A percentile compares a stretch with the other conserved stretches of the same genome.
These are phyloP conservation scores for Neonectria hederae DNA, from an alignment of 2,329 filamentous ascomycete genomes.

Conservation along the genomic window DNA sequence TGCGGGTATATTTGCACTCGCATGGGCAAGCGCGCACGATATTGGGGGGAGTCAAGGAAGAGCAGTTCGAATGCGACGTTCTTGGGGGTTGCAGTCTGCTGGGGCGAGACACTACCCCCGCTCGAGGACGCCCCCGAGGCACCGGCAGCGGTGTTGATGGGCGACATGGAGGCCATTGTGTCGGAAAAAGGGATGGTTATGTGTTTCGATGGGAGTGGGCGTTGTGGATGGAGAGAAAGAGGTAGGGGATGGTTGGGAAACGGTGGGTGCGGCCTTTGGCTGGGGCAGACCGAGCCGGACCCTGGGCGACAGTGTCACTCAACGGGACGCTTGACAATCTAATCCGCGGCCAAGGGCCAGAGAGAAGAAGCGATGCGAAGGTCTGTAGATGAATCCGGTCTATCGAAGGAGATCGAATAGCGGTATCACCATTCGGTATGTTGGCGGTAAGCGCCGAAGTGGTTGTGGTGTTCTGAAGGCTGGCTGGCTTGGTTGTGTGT, in stretches of 20 bases:
- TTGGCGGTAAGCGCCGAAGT: conserved; percentile 49
- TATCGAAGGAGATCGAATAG: conserved; percentile 39
- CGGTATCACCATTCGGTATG: conserved; percentile 42
- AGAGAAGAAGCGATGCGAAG: conserved; percentile 29
- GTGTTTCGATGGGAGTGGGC: conserved; percentile 37
- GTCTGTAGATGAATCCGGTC: conserved; percentile 28
- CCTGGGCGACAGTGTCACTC: conserved; percentile 43
- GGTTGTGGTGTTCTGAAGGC: conserved; percentile 40
- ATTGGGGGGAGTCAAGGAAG: conserved; percentile 72
- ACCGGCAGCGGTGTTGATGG: conserved; percentile 49
- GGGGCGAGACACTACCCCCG: conserved; percentile 58
- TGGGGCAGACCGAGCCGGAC: conserved; percentile 39
- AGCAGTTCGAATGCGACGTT: conserved; percentile 83
- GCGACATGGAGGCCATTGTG: conserved; percentile 60
- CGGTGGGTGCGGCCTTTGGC: conserved; percentile 48
- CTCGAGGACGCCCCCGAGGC: conserved; percentile 50
- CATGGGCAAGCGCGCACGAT: conserved; percentile 81
- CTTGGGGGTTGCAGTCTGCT: conserved; percentile 66
- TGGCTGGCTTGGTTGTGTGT: conserved; percentile 24
- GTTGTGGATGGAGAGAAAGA: conserved; percentile 32
- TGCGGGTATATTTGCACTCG: conserved; percentile 92
- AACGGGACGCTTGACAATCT: conserved; percentile 38
- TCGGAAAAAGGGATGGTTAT: conserved; percentile 40
- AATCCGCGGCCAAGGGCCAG: conserved; percentile 39
- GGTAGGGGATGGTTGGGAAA: conserved; percentile 35